These are phyloP conservation scores for Blastobotrys peoriensis DNA, from an alignment of 805 yeast species.

Conservation along the genomic window DNA sequence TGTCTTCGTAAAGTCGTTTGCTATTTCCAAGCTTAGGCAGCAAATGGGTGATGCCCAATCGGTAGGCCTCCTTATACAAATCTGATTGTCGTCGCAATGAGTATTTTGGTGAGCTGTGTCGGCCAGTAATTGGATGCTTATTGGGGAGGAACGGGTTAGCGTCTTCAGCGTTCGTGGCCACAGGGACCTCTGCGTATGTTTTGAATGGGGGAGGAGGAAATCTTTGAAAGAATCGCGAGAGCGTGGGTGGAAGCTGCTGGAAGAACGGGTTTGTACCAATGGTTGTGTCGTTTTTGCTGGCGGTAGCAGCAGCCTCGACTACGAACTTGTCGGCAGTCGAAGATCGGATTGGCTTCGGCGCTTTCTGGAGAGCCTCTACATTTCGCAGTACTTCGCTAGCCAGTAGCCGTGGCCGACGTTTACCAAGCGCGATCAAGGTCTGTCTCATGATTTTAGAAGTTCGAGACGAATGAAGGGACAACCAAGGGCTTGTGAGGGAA, in stretches of 20 bases:
- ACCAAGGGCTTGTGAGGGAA: too few species aligned
- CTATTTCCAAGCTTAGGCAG: conserved; percentile 58
- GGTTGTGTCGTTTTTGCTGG: conserved; percentile 2
- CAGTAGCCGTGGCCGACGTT: conserved; percentile 20
- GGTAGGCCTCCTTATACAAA: conserved; percentile 72
- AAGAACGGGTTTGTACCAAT: conserved; percentile 33
- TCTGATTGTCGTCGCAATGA: conserved; percentile 80
- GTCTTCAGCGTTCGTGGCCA: conserved; percentile 56
- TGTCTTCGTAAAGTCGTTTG: conserved; percentile 73
- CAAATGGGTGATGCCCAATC: conserved; percentile 71
- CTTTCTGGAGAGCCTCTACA: conserved; percentile 12
- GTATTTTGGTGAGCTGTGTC: conserved; percentile 68
- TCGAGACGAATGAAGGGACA: too few species aligned
- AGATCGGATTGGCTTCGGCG: background rate
- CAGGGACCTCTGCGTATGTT: conserved; percentile 57
- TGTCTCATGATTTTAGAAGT: conserved; percentile 28
- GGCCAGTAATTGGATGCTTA: conserved; percentile 74
- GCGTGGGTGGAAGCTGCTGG: conserved; percentile 57
- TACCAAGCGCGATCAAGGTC: conserved; percentile 12
- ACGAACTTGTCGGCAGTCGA: conserved; percentile 2
- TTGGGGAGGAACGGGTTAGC: conserved; percentile 87
- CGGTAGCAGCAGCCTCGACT: conserved; percentile 2
- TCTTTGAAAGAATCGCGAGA: conserved; percentile 68
- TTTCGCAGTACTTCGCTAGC: conserved; percentile 25
- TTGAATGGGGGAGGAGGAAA: conserved; percentile 82